Conservation (phyloP, 2,329 filamentous ascomycete genomes). For the Epichloe glyceriae region DNA sequence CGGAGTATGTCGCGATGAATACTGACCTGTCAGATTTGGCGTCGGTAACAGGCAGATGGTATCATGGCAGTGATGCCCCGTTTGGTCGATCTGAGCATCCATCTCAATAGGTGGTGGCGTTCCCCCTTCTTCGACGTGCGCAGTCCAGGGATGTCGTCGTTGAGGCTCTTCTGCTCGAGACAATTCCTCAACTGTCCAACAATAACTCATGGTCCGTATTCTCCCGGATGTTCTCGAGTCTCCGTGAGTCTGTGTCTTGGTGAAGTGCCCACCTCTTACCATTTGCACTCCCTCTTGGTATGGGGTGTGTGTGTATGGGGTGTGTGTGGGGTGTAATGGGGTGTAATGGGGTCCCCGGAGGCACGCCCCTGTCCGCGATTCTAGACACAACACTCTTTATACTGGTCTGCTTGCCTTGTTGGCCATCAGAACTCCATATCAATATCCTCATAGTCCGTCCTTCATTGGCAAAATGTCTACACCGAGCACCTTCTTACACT, state of each 20-base stretch:
- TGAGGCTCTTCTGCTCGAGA: no score
- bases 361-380: background rate
- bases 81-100: background rate
- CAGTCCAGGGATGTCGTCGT: background rate
- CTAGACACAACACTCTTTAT: background rate
- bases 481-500: background rate
- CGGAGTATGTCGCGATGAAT: no score
- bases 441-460: background rate
- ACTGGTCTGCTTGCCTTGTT: background rate
- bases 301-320: no score
- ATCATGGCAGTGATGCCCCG: background rate
- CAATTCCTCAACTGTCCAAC: background rate
- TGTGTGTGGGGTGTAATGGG: no score
- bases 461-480: background rate
- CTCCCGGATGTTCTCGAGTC: no score
- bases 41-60: no score
- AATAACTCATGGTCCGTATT: background rate
- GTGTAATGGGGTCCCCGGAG: no score
- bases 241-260: no score
- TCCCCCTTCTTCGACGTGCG: background rate
- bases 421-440: no score
- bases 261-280: no score
- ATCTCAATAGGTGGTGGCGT: background rate
- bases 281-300: background rate
- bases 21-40: no score